phyloP scores from a whole-genome alignment of 2,329 filamentous ascomycete species.

The Emericellopsis atlantica region DNA sequence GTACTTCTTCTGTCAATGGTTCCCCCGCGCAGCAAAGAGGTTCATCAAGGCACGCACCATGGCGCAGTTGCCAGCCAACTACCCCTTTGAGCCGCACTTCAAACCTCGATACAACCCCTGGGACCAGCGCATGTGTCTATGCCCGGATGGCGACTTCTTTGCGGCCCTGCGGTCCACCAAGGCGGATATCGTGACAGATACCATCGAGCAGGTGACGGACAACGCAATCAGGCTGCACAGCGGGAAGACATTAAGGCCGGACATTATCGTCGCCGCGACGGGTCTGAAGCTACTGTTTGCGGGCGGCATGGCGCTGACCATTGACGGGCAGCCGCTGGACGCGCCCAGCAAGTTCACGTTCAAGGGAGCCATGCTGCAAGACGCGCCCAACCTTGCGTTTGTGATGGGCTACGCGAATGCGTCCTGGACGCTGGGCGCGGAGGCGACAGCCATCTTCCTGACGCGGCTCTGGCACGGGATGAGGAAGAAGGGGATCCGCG shows the following conservation, averaged over 20 bases:
- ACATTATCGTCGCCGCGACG: constrained; percentile 59
- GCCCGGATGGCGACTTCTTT: constrained; percentile 43
- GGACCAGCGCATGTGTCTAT: constrained; percentile 66
- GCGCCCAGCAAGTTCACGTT: constrained; percentile 42
- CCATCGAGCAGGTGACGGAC: constrained; percentile 35
- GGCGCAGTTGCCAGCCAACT: constrained; percentile 8
- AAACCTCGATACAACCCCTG: constrained; percentile 53
- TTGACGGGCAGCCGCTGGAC: constrained; percentile 40
- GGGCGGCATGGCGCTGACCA: constrained; percentile 34
- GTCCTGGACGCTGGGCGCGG: constrained; percentile 56
- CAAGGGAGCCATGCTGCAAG: constrained; percentile 54
- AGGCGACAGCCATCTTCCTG: constrained; percentile 18
- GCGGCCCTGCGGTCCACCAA: constrained; percentile 24
- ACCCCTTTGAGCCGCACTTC: constrained; percentile 50
- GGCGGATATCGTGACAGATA: constrained; percentile 34
- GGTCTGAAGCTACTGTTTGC: constrained; percentile 48
- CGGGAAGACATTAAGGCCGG: constrained; percentile 39
- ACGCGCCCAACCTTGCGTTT: constrained; percentile 49
- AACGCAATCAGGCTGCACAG: constrained; percentile 33
- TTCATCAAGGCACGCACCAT: constrained; percentile 39
- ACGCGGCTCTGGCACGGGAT: background rate
- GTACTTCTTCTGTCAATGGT: constrained; percentile 27
- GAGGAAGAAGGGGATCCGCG: background rate
- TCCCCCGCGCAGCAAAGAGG: constrained; percentile 13
- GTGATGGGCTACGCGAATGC: constrained; percentile 54